These are phyloP conservation scores for Phtheirospermum japonicum DNA, from an alignment of 257 asterid genomes.

Conservation along the genomic window DNA sequence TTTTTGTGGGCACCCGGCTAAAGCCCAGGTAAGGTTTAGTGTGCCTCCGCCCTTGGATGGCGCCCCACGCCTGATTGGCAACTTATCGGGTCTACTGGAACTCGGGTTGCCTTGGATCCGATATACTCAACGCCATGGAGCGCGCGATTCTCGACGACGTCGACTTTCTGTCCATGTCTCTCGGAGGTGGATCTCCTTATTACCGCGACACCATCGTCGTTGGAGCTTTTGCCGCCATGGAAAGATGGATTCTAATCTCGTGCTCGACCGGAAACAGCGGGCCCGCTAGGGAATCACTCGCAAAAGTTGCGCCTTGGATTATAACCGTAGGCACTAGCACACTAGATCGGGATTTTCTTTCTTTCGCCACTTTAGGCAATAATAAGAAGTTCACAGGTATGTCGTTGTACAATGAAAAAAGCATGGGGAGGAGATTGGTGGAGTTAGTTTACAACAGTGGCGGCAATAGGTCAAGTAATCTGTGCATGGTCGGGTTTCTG, in stretches of 20 bases:
- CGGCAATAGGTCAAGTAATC: constrained; percentile 30
- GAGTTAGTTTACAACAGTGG: constrained; percentile 37
- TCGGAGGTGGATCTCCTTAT: constrained; percentile 44
- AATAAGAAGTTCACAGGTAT: constrained; percentile 40
- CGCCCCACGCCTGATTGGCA: constrained; percentile 54
- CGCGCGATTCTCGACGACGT: constrained; percentile 65
- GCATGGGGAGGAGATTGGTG: constrained; percentile 33
- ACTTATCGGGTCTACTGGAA: constrained; percentile 64
- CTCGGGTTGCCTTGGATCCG: no score
- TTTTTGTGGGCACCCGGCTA: no score
- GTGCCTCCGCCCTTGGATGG: no score
- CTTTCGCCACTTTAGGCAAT: constrained; percentile 37
- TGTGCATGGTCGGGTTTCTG: constrained; percentile 42
- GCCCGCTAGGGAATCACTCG: constrained; percentile 27
- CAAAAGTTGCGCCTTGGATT: constrained; percentile 69
- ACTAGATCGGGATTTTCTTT: constrained; percentile 51
- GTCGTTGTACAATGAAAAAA: constrained; percentile 45
- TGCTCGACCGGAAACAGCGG: no score
- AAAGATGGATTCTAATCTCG: no score
- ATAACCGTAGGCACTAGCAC: constrained; percentile 70
- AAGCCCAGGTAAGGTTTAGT: no score
- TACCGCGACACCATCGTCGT: constrained; percentile 39
- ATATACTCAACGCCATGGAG: constrained; percentile 59
- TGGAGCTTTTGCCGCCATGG: constrained; percentile 65
- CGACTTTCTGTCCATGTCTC: constrained; percentile 56